phyloP scores from a whole-genome alignment of 352 stramenopile genomes.

The Globisporangium cylindrosporum region DNA sequence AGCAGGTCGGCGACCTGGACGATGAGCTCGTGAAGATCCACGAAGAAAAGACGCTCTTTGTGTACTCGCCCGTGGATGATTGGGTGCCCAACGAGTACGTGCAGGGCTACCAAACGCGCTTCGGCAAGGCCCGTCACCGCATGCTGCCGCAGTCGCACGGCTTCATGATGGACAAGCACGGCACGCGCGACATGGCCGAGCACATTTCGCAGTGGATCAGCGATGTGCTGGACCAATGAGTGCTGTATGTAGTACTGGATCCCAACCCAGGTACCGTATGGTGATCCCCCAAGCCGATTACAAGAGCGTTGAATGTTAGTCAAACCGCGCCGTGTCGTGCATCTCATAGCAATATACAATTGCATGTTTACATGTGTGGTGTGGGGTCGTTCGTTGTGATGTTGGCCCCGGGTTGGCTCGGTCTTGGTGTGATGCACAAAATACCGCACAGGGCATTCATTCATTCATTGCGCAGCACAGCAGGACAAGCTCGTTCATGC shows the following conservation, averaged over 20 bases:
- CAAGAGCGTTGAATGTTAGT: too few species aligned
- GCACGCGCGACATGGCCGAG: slow-evolving; percentile 59
- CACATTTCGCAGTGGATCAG: slow-evolving; percentile 59
- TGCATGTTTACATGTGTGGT: too few species aligned
- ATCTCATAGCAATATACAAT: too few species aligned
- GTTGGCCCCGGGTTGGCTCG: too few species aligned
- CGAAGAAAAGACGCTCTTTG: slow-evolving; percentile 56
- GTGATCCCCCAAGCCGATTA: too few species aligned
- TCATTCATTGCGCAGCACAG: too few species aligned
- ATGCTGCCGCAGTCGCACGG: slow-evolving; percentile 57
- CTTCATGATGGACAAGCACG: slow-evolving; percentile 77
- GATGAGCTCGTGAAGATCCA: slow-evolving; percentile 31
- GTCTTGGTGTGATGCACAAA: too few species aligned
- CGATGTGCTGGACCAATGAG: slow-evolving; percentile 23
- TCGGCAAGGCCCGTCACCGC: slow-evolving; percentile 40
- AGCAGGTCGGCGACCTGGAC: slow-evolving; percentile 47
- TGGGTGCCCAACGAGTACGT: slow-evolving; percentile 65
- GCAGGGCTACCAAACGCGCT: slow-evolving; percentile 51
- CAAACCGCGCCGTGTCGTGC: too few species aligned
- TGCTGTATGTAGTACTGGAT: neutral
- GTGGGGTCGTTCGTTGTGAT: too few species aligned
- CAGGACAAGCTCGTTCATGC: too few species aligned
- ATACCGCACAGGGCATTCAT: too few species aligned
- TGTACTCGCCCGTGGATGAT: slow-evolving; percentile 65
- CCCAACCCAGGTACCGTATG: too few species aligned